phyloP scores from a whole-genome alignment of 2,329 filamentous ascomycete species.

The Colletotrichum camelliae region DNA sequence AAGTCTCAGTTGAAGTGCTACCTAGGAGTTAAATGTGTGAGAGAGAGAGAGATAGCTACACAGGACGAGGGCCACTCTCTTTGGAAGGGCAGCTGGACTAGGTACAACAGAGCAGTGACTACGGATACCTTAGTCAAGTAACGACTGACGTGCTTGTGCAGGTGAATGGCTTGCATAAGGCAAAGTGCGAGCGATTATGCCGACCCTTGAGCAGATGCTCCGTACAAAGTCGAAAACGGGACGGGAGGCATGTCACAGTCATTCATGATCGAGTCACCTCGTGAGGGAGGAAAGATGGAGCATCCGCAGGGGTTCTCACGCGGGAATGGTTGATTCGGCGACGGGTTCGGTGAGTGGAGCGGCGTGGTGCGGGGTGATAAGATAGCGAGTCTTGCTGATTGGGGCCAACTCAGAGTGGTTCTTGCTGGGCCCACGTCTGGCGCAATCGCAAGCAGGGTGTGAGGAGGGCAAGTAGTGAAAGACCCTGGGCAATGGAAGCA shows the following conservation, averaged over 20 bases:
- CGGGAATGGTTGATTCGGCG: constrained; percentile 17
- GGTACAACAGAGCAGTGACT: not conserved
- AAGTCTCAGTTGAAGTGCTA: not conserved
- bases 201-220: not conserved
- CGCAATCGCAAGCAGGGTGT: not conserved
- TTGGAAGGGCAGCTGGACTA: not conserved
- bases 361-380: constrained; percentile 21
- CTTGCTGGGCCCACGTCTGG: not conserved
- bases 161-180: not conserved
- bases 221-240: not conserved
- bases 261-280: constrained; percentile 1
- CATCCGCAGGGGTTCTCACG: not conserved
- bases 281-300: not conserved
- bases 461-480: not conserved
- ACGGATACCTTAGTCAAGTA: not conserved
- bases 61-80: not conserved
- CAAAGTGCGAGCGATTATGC: not conserved
- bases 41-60: not conserved
- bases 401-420: constrained; percentile 15
- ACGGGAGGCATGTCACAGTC: not conserved
- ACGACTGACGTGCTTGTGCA: not conserved
- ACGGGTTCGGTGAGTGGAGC: constrained; percentile 3
- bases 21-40: not conserved
- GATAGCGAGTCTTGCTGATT: constrained; percentile 14
- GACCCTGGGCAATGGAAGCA: not conserved